Conservation (phyloP, 2,329 filamentous ascomycete genomes). For the Arthrobotrys musiformis region DNA sequence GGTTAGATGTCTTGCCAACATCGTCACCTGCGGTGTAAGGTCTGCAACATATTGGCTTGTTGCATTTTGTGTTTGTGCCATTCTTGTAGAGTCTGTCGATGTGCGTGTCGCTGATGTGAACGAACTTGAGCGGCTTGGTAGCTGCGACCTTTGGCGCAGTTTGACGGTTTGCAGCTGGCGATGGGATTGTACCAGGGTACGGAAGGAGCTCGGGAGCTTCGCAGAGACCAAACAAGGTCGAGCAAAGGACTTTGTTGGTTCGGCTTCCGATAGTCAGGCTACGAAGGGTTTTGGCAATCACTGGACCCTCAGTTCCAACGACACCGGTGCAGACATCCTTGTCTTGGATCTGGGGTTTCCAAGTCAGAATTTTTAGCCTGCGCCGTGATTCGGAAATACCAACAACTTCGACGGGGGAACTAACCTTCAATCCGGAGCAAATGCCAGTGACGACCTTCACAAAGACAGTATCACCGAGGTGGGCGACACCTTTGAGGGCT, state of each 20-base stretch:
- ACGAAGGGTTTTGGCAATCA: constrained; percentile 39
- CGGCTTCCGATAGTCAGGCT: constrained; percentile 34
- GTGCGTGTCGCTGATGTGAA: constrained; percentile 72
- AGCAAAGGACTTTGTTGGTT: constrained; percentile 50
- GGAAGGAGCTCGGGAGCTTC: constrained; percentile 26
- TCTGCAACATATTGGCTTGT: constrained; percentile 71
- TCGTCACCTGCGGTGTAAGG: constrained; percentile 66
- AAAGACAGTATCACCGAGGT: constrained; percentile 39
- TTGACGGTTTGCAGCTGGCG: constrained; percentile 27
- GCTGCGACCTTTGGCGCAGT: not conserved
- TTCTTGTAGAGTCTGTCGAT: constrained; percentile 69
- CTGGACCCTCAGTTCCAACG: constrained; percentile 32
- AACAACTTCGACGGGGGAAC: not conserved
- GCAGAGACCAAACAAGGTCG: constrained; percentile 43
- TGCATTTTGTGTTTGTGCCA: constrained; percentile 69
- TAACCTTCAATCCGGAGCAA: constrained; percentile 44
- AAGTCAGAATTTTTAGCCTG: not conserved
- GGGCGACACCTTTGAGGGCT: constrained; percentile 39
- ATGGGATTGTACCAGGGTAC: constrained; percentile 41
- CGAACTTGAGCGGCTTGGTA: constrained; percentile 63
- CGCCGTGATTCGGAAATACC: not conserved
- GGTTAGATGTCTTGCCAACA: constrained; percentile 66
- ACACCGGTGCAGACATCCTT: constrained; percentile 46
- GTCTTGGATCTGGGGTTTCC: constrained; percentile 32
- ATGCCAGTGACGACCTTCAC: constrained; percentile 41